Evolutionary conservation across 805 yeast genomes (phyloP).

Genomic region (Ogataea saltuana): DNA sequence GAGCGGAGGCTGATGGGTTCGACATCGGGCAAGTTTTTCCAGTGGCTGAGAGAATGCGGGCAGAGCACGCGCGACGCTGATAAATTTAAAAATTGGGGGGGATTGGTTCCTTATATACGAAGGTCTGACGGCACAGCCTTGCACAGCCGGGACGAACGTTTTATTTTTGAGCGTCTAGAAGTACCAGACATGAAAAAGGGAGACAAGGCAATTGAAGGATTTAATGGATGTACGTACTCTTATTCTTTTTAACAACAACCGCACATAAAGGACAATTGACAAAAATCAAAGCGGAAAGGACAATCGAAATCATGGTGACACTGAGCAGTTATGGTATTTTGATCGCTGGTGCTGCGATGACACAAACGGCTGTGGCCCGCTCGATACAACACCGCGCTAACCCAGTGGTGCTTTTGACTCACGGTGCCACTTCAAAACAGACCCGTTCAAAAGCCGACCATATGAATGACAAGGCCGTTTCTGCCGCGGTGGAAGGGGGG

Average conservation of each 20-base stretch:
- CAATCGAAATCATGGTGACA: slow-evolving; percentile 1
- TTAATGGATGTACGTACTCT: neutral
- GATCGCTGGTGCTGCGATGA: slow-evolving; percentile 5
- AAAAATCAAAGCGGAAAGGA: no score
- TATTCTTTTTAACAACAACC: neutral
- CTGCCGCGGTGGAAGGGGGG: neutral
- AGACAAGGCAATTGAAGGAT: neutral
- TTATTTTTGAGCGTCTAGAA: slow-evolving; percentile 2
- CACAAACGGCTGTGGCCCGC: slow-evolving; percentile 7
- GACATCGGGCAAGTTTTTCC: neutral
- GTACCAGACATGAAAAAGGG: neutral
- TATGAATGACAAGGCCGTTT: neutral
- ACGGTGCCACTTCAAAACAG: neutral
- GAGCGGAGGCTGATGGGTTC: slow-evolving; percentile 3
- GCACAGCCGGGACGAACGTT: slow-evolving; percentile 6
- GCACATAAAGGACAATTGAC: slow-evolving; percentile 5
- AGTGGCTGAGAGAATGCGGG: no score
- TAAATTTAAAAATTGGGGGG: neutral
- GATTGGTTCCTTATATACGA: slow-evolving; percentile 3
- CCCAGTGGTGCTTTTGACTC: slow-evolving; percentile 2
- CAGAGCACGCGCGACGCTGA: no score
- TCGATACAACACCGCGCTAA: slow-evolving; percentile 15
- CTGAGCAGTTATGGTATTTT: slow-evolving; percentile 1
- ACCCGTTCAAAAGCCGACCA: neutral
- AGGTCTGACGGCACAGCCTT: neutral